phyloP scores from a whole-genome alignment of 1,284 basidiomycete genomes.

The Albatrellus sp. region DNA sequence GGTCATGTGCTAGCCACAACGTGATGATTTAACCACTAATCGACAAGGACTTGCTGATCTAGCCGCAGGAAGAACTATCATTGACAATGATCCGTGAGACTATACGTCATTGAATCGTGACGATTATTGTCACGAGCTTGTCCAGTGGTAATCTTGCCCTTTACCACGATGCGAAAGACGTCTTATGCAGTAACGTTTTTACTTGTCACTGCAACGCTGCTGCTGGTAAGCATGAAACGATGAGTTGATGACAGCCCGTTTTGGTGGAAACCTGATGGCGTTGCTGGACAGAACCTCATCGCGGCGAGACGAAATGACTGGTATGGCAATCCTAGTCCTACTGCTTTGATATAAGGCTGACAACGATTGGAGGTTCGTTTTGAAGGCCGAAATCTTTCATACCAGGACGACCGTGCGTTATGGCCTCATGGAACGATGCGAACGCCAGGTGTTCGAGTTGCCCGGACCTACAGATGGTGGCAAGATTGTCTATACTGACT shows the following conservation, averaged over 20 bases:
- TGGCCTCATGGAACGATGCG: conserved; percentile 47
- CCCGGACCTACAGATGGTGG: conserved; percentile 32
- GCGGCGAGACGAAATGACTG: conserved; percentile 51
- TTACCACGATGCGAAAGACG: conserved; percentile 40
- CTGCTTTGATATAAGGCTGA: background rate
- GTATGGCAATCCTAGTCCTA: conserved; percentile 25
- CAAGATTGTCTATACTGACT: conserved; percentile 38
- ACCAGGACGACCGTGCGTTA: conserved; percentile 39
- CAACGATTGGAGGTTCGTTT: conserved; percentile 33
- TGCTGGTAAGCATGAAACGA: conserved; percentile 32
- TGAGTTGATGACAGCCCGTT: too few relatives aligned
- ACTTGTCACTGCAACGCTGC: conserved; percentile 33
- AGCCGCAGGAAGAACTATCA: too few relatives aligned
- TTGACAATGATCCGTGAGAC: too few relatives aligned
- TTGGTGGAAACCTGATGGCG: too few relatives aligned
- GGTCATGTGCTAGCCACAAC: conserved; percentile 15
- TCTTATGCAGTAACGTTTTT: conserved; percentile 52
- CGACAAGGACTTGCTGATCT: conserved; percentile 19
- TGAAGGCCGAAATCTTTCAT: conserved; percentile 32
- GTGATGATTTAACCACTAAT: conserved; percentile 21
- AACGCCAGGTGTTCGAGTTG: conserved; percentile 34
- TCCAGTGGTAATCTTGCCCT: background rate
- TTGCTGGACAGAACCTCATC: conserved; percentile 35
- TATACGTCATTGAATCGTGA: too few relatives aligned
- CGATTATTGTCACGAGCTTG: too few relatives aligned